Evolutionary conservation across 768 basidiomycete genomes (phyloP), one percentile per base, ranked within the genome.

Genomic region (Artomyces pyxidatus): DNA sequence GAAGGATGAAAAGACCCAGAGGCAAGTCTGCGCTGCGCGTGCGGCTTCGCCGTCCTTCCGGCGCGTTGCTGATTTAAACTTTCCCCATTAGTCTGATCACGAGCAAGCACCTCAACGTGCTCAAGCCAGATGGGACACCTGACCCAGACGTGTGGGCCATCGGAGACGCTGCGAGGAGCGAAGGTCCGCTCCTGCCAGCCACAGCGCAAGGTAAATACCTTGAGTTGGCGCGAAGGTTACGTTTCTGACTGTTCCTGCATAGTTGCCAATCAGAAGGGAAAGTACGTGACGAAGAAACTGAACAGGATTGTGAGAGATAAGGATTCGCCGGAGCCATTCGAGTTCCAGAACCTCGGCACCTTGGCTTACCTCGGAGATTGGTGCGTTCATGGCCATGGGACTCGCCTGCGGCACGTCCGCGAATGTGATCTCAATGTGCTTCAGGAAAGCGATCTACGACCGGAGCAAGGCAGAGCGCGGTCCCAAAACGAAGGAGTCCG

Each of bases 301-400:
- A 91, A 89, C 65, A 74, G 65, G 53, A 67, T 83, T 32, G 76
- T 71, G 27, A 79, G 73, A 57, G 76, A 76, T 49, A 52, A 53
- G 40, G 66, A 68, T 22, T 64, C 67, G 5, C 55, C 65, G 3
- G 68, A 71, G 47, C 75, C 80, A 3, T 92, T 93, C 66, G 65
- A 73, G 52, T 91, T 88, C 66, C 72, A 77, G 35, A 84, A 85
- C 57, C 71, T 72, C 41, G 89, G 90, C 6, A 85, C 78, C 49
- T 65, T 92, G 61, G 88, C 90, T 10, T 91, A 90, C 63, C 68
- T 91, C 37, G 88, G 88, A 19, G 76, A 83, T 57, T 88, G 84
- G 81, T 77, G 39, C 40, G 78, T 66, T 11, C 46, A 27, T 25
- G 47, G 32, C 23, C 29, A 8, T n/a, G n/a, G n/a, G n/a, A n/a